A percentile compares a stretch with the other conserved stretches of the same genome.
Conservation (phyloP, 257 asterid genomes). For the Petunia secreta region DNA sequence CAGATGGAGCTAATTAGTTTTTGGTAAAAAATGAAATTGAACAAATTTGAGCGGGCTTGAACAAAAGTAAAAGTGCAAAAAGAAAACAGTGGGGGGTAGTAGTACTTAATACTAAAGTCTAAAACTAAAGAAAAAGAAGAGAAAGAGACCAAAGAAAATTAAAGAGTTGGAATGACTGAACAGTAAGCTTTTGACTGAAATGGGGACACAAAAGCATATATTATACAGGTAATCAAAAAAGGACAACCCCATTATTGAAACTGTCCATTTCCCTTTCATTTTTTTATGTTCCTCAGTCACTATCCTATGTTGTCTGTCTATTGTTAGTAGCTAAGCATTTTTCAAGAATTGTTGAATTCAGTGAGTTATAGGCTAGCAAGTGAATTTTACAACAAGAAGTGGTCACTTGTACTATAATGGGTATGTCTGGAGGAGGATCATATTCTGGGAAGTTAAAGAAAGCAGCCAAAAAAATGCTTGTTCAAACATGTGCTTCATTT, state of each 20-base stretch:
- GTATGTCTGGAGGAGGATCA: slow-evolving; percentile 61
- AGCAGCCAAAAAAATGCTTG: slow-evolving; percentile 72
- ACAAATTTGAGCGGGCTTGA: too few species aligned
- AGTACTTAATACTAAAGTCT: background rate
- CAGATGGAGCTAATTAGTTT: too few species aligned
- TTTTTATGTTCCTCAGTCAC: too few species aligned
- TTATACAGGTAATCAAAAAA: too few species aligned
- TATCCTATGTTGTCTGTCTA: too few species aligned
- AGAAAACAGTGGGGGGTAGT: background rate
- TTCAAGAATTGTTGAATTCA: background rate
- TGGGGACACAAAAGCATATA: background rate
- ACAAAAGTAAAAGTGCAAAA: background rate
- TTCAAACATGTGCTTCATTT: slow-evolving; percentile 70
- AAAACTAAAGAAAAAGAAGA: background rate
- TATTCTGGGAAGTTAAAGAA: slow-evolving; percentile 51
- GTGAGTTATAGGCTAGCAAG: background rate
- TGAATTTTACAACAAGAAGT: background rate
- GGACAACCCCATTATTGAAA: too few species aligned
- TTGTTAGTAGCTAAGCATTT: background rate
- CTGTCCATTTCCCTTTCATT: too few species aligned
- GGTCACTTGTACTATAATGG: slow-evolving; percentile 47
- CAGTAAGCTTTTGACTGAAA: background rate
- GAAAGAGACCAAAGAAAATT: too few species aligned
- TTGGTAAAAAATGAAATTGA: too few species aligned
- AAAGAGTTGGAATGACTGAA: background rate